Evolutionary conservation across 1,284 basidiomycete genomes (phyloP).

Genomic region (Cryptococcus maquisensis): DNA sequence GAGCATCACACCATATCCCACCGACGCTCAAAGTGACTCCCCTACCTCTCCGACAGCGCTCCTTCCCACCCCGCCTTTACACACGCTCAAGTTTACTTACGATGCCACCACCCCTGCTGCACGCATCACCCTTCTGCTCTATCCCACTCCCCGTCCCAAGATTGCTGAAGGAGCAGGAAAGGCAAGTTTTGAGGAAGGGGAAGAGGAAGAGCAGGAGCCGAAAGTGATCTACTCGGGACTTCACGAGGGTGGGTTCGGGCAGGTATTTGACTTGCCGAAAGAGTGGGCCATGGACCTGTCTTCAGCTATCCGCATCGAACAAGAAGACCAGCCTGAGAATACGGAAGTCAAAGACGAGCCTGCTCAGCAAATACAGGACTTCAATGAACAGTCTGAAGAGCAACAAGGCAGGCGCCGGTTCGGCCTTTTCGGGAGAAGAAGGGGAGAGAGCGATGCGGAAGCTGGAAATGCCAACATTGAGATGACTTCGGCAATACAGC

Average conservation of each 20-base stretch:
- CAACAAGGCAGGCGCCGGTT: slow-evolving; percentile 25
- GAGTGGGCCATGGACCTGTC: slow-evolving; percentile 51
- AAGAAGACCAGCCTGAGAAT: slow-evolving; percentile 11
- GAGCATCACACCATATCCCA: slow-evolving; percentile 37
- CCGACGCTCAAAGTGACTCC: slow-evolving; percentile 46
- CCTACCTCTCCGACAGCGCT: slow-evolving; percentile 17
- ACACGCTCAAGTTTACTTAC: slow-evolving; percentile 79
- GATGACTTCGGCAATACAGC: slow-evolving; percentile 37
- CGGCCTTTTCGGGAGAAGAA: slow-evolving; percentile 26
- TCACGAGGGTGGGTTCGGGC: slow-evolving; percentile 74
- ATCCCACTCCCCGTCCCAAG: slow-evolving; percentile 57
- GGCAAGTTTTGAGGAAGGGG: slow-evolving; percentile 12
- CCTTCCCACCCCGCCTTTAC: slow-evolving; percentile 48
- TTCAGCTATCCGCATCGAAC: slow-evolving; percentile 31
- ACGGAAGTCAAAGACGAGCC: slow-evolving; percentile 9
- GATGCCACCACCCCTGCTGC: slow-evolving; percentile 81
- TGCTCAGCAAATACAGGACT: slow-evolving; percentile 1
- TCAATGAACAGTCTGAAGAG: neutral
- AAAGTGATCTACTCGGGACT: slow-evolving; percentile 66
- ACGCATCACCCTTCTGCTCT: slow-evolving; percentile 66
- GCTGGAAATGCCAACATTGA: slow-evolving; percentile 29
- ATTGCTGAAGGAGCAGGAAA: slow-evolving; percentile 13
- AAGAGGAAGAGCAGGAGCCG: slow-evolving; percentile 34
- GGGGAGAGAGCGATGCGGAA: slow-evolving; percentile 33
- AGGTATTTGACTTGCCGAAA: slow-evolving; percentile 64